Conservation (phyloP, 176 grass and related monocot species). For the Oryza nivara region DNA sequence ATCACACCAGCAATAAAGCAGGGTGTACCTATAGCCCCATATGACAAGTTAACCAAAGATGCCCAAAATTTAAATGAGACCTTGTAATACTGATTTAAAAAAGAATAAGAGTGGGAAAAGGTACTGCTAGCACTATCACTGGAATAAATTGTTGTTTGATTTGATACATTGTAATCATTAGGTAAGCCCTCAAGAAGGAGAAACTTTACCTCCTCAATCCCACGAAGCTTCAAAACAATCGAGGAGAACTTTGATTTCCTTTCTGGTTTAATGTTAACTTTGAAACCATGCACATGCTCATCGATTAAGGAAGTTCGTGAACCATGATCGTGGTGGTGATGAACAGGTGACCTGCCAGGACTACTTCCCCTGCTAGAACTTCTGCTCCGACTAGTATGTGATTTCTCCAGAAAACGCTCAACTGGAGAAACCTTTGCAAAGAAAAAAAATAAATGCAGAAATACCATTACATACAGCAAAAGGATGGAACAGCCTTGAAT, state of each 20-base stretch:
- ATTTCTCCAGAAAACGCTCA: slow-evolving; percentile 93
- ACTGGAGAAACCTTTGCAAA: slow-evolving; percentile 80
- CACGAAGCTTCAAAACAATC: slow-evolving; percentile 94
- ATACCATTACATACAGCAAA: slow-evolving; percentile 35
- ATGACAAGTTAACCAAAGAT: not conserved
- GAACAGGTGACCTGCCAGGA: slow-evolving; percentile 80
- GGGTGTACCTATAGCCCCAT: not conserved
- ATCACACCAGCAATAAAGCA: slow-evolving; percentile 40
- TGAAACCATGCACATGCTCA: slow-evolving; percentile 92
- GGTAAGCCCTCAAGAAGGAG: not conserved
- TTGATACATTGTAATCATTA: too few relatives aligned
- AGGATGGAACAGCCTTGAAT: slow-evolving; percentile 8
- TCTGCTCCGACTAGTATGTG: slow-evolving; percentile 80
- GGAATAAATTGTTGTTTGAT: too few relatives aligned
- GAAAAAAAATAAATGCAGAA: slow-evolving; percentile 27
- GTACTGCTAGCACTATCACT: not conserved
- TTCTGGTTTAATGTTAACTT: slow-evolving; percentile 90
- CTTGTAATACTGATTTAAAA: not conserved
- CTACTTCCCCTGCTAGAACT: slow-evolving; percentile 96
- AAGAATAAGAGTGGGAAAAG: not conserved
- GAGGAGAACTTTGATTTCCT: slow-evolving; percentile 96
- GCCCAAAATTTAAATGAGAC: slow-evolving; percentile 12
- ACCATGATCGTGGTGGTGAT: slow-evolving; percentile 71
- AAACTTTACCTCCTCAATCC: slow-evolving; percentile 84
- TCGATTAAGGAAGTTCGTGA: slow-evolving; percentile 61